Conservation (phyloP, 2,329 filamentous ascomycete genomes). For the Monilinia fructigena region DNA sequence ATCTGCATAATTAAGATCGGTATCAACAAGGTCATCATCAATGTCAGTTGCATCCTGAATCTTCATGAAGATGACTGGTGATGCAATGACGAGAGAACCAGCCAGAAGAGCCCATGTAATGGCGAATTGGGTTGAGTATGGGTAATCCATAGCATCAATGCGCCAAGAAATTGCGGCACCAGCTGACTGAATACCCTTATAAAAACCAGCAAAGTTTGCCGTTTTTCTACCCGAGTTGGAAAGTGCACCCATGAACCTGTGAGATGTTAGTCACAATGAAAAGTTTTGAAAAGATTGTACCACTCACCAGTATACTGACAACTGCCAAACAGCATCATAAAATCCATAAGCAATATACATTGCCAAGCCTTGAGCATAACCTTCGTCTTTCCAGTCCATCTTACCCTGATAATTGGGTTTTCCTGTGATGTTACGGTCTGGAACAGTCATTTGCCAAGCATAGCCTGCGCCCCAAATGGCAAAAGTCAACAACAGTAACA, state of each 20-base stretch:
- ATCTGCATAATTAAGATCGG: conserved; percentile 77
- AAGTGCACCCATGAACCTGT: conserved; percentile 81
- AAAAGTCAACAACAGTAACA: conserved; percentile 67
- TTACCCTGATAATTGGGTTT: conserved; percentile 17
- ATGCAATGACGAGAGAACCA: conserved; percentile 70
- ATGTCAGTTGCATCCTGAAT: conserved; percentile 74
- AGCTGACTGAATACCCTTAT: conserved; percentile 83
- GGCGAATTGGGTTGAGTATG: conserved; percentile 71
- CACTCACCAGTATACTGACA: conserved; percentile 75
- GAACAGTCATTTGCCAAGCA: conserved; percentile 63
- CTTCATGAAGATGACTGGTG: conserved; percentile 72
- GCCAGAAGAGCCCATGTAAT: conserved; percentile 72
- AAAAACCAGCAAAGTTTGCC: conserved; percentile 84
- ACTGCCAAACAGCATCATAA: conserved; percentile 86
- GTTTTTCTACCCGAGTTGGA: conserved; percentile 87
- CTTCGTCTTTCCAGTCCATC: conserved; percentile 50
- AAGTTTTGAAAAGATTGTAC: conserved; percentile 55
- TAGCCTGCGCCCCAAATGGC: conserved; percentile 78
- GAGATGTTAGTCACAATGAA: conserved; percentile 22
- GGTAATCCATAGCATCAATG: conserved; percentile 59
- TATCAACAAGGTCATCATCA: conserved; percentile 79
- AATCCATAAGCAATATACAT: conserved; percentile 86
- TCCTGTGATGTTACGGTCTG: conserved; percentile 52
- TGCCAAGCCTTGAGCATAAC: conserved; percentile 75
- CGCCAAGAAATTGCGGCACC: conserved; percentile 73